A percentile compares a stretch with the other conserved stretches of the same genome.
These are phyloP conservation scores for Suillus bovinus DNA, from an alignment of 768 basidiomycete genomes.

Conservation along the genomic window DNA sequence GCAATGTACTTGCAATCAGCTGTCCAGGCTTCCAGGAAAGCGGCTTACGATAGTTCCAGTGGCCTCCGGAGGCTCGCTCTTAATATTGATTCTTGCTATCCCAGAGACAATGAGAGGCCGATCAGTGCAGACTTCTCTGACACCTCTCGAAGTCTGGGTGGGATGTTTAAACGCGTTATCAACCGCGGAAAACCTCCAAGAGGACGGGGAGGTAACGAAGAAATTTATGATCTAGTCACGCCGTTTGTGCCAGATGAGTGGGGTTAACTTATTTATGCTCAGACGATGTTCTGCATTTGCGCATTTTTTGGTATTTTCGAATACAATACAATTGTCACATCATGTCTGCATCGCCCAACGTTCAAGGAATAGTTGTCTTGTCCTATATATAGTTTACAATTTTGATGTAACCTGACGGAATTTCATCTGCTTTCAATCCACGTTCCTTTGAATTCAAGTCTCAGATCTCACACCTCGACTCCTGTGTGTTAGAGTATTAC, in stretches of 20 bases:
- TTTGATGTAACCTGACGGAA: not conserved
- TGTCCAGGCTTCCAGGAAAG: constrained; percentile 65
- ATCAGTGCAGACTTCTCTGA: constrained; percentile 34
- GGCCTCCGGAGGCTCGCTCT: constrained; percentile 69
- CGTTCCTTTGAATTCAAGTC: not conserved
- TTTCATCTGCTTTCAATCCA: not conserved
- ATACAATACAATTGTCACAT: not conserved
- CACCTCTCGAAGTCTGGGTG: constrained; percentile 44
- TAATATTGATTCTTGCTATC: constrained; percentile 68
- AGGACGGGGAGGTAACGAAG: constrained; percentile 64
- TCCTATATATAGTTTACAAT: constrained; percentile 3
- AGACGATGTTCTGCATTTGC: not conserved
- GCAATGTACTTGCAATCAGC: constrained; percentile 75
- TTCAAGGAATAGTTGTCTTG: not conserved
- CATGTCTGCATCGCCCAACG: not conserved
- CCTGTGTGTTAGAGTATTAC: not conserved
- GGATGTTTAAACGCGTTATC: constrained; percentile 63
- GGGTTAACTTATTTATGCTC: constrained; percentile 41
- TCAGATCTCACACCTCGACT: not conserved
- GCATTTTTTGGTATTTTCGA: not conserved
- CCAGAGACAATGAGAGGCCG: constrained; percentile 35
- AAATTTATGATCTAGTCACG: constrained; percentile 80
- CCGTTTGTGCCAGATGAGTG: constrained; percentile 79
- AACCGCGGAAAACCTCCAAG: constrained; percentile 48
- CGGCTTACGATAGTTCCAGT: constrained; percentile 57